phyloP scores from a whole-genome alignment of 345 rosid species.

The Brassica nigra region DNA sequence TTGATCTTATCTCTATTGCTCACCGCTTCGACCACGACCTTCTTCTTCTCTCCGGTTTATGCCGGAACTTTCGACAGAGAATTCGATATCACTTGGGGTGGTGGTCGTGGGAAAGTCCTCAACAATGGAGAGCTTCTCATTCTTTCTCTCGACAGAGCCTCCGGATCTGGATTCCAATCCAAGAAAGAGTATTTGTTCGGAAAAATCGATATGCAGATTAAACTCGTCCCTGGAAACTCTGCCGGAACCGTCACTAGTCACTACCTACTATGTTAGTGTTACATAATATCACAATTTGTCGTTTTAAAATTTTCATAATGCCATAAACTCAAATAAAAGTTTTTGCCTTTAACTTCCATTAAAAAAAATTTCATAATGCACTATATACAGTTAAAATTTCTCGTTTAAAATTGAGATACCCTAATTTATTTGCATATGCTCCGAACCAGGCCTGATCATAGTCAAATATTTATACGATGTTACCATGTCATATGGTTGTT shows the following conservation, averaged over 20 bases:
- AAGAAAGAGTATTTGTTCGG: slow-evolving; percentile 60
- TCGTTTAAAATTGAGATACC: not conserved
- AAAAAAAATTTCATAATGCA: not conserved
- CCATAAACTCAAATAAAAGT: not conserved
- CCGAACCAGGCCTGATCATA: not conserved
- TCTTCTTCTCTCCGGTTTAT: slow-evolving; percentile 21
- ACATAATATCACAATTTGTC: slow-evolving; percentile 5
- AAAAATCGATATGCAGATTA: slow-evolving; percentile 60
- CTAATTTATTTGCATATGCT: not conserved
- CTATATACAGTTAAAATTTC: not conserved
- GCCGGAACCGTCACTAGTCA: slow-evolving; percentile 64
- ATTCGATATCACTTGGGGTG: slow-evolving; percentile 64
- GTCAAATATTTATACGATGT: not conserved
- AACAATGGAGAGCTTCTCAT: slow-evolving; percentile 63
- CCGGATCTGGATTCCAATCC: slow-evolving; percentile 69
- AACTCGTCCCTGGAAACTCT: slow-evolving; percentile 63
- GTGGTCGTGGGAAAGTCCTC: slow-evolving; percentile 58
- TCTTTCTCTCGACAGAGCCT: slow-evolving; percentile 54
- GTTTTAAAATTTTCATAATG: not conserved
- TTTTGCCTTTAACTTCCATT: not conserved
- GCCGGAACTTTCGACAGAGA: slow-evolving; percentile 50
- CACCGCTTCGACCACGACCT: slow-evolving; percentile 18
- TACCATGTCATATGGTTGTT: not conserved
- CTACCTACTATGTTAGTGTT: slow-evolving; percentile 54
- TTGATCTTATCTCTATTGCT: slow-evolving; percentile 34